Evolutionary conservation across 2,329 filamentous ascomycete species (phyloP).

Genomic region (Scedosporium dehoogii): DNA sequence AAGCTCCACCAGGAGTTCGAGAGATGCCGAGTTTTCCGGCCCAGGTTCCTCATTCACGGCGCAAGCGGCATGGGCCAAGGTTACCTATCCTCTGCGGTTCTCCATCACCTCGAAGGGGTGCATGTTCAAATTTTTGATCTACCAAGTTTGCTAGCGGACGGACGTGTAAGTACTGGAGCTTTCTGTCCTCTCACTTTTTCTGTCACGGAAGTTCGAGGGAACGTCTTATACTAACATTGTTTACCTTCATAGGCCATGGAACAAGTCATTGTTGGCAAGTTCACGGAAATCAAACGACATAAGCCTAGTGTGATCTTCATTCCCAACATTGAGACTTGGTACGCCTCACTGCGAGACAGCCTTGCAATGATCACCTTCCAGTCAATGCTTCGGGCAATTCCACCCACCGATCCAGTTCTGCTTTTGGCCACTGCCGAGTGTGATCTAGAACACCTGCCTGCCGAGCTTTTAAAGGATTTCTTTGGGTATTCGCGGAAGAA

Average conservation of each 20-base stretch:
- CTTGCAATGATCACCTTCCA: conserved; percentile 72
- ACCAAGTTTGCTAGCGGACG: conserved; percentile 75
- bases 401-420: conserved; percentile 84
- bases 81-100: conserved; percentile 73
- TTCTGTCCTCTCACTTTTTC: conserved; percentile 7
- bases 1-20: conserved; percentile 71
- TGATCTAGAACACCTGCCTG: conserved; percentile 49
- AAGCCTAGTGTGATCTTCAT: conserved; percentile 96
- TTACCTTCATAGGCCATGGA: conserved; percentile 51
- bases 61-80: conserved; percentile 83
- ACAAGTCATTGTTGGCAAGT: conserved; percentile 80
- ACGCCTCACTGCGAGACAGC: conserved; percentile 48
- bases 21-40: conserved; percentile 76
- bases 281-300: conserved; percentile 85
- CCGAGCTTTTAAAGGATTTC: conserved; percentile 59
- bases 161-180: conserved; percentile 45
- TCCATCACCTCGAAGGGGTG: conserved; percentile 86
- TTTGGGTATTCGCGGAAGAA: conserved; percentile 83
- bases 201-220: neutral
- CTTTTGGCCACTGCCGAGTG: conserved; percentile 77
- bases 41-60: conserved; percentile 77
- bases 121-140: conserved; percentile 94
- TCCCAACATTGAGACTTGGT: conserved; percentile 84
- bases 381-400: conserved; percentile 69
- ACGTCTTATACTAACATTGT: conserved; percentile 13